These are phyloP conservation scores for Periconia sp. DNA, from an alignment of 2,329 filamentous ascomycete genomes.

Conservation along the genomic window DNA sequence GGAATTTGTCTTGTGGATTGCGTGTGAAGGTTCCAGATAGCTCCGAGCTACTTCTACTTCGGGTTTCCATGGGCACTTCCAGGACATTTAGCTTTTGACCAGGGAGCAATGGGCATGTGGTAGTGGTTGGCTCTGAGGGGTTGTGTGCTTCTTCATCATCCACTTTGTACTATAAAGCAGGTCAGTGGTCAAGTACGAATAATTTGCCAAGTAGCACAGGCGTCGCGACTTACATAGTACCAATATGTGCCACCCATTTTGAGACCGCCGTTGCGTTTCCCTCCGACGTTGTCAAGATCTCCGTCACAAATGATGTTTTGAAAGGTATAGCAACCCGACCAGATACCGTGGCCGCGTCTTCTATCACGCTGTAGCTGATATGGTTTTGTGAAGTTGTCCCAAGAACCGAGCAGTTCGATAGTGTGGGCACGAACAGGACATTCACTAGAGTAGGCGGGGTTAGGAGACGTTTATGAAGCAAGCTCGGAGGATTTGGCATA, in stretches of 20 bases:
- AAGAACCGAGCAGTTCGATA: conserved; percentile 84
- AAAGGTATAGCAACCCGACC: conserved; percentile 87
- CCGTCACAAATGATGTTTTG: conserved; percentile 84
- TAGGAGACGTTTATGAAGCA: background rate
- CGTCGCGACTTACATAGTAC: conserved; percentile 74
- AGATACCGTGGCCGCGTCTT: conserved; percentile 72
- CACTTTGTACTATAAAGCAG: conserved; percentile 69
- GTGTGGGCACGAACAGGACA: conserved; percentile 56
- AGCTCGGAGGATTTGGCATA: conserved; percentile 30
- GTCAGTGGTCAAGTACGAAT: conserved; percentile 8
- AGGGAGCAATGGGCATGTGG: conserved; percentile 79
- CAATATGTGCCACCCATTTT: conserved; percentile 94
- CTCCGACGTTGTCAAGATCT: conserved; percentile 53
- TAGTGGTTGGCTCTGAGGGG: conserved; percentile 71
- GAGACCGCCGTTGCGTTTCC: conserved; percentile 73
- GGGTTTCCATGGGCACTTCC: conserved; percentile 70
- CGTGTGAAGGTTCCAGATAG: conserved; percentile 72
- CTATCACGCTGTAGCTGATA: conserved; percentile 82
- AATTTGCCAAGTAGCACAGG: background rate
- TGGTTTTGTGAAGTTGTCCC: conserved; percentile 85
- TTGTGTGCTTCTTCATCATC: conserved; percentile 79
- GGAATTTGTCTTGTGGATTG: conserved; percentile 75
- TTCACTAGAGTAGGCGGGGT: conserved; percentile 26
- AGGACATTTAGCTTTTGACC: conserved; percentile 86
- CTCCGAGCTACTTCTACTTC: conserved; percentile 66